Base-by-base conservation (phyloP, 2,329 filamentous ascomycete genomes). In the Colletotrichum eremochloae region DNA sequence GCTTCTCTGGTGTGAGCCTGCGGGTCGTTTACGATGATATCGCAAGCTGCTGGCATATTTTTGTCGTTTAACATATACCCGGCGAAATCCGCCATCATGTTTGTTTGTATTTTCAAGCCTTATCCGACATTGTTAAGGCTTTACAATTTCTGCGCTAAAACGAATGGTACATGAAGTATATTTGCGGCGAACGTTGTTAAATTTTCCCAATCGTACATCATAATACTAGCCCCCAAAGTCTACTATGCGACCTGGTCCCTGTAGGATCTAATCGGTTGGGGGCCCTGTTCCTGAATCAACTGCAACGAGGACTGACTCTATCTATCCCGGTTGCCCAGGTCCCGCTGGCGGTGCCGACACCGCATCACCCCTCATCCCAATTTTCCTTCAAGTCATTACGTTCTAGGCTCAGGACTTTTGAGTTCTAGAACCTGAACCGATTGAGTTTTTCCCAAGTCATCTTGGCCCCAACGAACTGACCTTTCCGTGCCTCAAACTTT, bases 1-100 rank as follows among this genome's bases (percentile, higher is more conserved):
- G 38, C n/a, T 42, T 53, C 44, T 52, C 64, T 24, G 18, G 3
- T 38, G 55, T 44, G 53, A 44, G 56, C 38, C 31, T 42, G 24
- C 42, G 31, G 12, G 56, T 50, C 20, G 42, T 38, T 66, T 36
- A 57, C 56, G 67, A 71, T 36, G 67, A 66, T 56, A 50, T 29
- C 33, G 68, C 64, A 66, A 66, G 67, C 67, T 61, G 42, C 33
- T 55, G 52, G 58, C 38, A n/a, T 68, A 53, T 64, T 24, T 68
- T 72, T 65, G 48, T 67, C 46, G 24, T 60, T 74, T 46, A 48
- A 48, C 55, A 71, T 74, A 74, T 74, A 74, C 73, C 73, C 73
- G 73, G 73, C 73, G 67, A 61, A 18, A 66, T 71, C 46, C 60
- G 71, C 73, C 73, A 67, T 52, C 65, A 62, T 68, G 72, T 46